A percentile compares a stretch with the other conserved stretches of the same genome.
Conservation (phyloP, 1,284 basidiomycete species). For the Cutaneotrichosporon curvatum region DNA sequence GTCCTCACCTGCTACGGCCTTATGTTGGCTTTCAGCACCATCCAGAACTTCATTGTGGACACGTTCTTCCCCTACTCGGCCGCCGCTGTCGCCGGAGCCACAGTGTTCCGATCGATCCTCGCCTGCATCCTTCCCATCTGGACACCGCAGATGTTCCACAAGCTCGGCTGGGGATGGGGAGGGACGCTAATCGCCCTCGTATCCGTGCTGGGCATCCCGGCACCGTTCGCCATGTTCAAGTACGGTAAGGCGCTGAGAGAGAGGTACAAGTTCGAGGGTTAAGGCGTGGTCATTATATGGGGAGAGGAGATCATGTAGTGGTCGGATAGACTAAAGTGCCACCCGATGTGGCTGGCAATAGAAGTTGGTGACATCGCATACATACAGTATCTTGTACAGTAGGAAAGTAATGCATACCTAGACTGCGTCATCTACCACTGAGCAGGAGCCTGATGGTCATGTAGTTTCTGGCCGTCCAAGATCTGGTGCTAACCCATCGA, state of each 20-base stretch:
- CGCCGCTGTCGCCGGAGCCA: conserved; percentile 45
- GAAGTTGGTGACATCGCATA: too few species aligned
- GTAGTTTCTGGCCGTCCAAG: too few species aligned
- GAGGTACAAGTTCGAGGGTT: conserved; percentile 33
- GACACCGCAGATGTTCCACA: conserved; percentile 43
- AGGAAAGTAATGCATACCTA: too few species aligned
- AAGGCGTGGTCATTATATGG: too few species aligned
- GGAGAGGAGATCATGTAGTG: too few species aligned
- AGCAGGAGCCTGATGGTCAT: too few species aligned
- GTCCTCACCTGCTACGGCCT: conserved; percentile 34
- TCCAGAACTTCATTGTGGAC: conserved; percentile 48
- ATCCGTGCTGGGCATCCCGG: conserved; percentile 44
- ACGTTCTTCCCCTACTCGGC: conserved; percentile 49
- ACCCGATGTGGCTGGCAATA: too few species aligned
- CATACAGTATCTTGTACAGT: too few species aligned
- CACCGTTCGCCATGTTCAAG: conserved; percentile 45
- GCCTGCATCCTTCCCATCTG: conserved; percentile 48
- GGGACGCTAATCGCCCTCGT: conserved; percentile 45
- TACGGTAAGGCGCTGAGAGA: conserved; percentile 44
- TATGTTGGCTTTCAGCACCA: conserved; percentile 47
- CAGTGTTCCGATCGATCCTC: conserved; percentile 36
- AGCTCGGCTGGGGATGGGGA: conserved; percentile 49
- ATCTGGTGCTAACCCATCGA: too few species aligned
- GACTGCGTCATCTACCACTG: too few species aligned
- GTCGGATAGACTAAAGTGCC: too few species aligned